phyloP scores from a whole-genome alignment of 176 grass and related monocot species.

The Cenchrus fungigraminus region DNA sequence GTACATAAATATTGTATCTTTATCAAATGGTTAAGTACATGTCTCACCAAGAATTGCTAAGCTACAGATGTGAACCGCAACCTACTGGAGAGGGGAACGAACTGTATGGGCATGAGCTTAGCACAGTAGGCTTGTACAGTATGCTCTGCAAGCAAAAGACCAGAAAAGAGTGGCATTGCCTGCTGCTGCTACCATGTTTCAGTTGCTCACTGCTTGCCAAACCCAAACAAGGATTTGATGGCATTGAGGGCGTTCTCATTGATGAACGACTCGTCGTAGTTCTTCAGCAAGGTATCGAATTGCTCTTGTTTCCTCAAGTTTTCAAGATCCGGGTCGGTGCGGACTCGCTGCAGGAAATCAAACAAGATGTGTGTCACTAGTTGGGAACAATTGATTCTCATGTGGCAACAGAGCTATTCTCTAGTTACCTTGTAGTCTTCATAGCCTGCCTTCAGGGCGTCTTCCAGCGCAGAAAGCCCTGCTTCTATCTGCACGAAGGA shows the following conservation, averaged over 20 bases:
- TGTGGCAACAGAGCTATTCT: background rate
- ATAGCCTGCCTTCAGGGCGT: slow-evolving; percentile 79
- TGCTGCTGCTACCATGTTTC: slow-evolving; percentile 10
- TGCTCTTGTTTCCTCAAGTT: slow-evolving; percentile 67
- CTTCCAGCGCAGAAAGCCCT: slow-evolving; percentile 83
- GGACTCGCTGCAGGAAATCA: slow-evolving; percentile 63
- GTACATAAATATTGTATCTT: slow-evolving; percentile 21
- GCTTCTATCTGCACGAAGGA: slow-evolving; percentile 63
- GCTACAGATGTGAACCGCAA: slow-evolving; percentile 35
- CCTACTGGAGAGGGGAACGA: background rate
- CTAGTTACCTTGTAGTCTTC: slow-evolving; percentile 89
- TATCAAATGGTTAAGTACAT: slow-evolving; percentile 40
- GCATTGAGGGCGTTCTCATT: slow-evolving; percentile 96
- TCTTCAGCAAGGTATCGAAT: slow-evolving; percentile 73
- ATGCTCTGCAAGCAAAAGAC: background rate
- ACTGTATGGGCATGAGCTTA: slow-evolving; percentile 14
- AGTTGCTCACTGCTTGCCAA: slow-evolving; percentile 64
- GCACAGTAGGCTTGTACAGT: background rate
- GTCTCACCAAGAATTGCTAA: slow-evolving; percentile 48
- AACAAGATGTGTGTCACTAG: slow-evolving; percentile 13
- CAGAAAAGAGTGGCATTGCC: background rate
- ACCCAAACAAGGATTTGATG: slow-evolving; percentile 87
- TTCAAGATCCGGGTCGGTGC: slow-evolving; percentile 74
- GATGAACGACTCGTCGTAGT: slow-evolving; percentile 93
- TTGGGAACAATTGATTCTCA: too few species aligned